Conservation (phyloP, 257 asterid species). For the Nicotiana tabacum region DNA sequence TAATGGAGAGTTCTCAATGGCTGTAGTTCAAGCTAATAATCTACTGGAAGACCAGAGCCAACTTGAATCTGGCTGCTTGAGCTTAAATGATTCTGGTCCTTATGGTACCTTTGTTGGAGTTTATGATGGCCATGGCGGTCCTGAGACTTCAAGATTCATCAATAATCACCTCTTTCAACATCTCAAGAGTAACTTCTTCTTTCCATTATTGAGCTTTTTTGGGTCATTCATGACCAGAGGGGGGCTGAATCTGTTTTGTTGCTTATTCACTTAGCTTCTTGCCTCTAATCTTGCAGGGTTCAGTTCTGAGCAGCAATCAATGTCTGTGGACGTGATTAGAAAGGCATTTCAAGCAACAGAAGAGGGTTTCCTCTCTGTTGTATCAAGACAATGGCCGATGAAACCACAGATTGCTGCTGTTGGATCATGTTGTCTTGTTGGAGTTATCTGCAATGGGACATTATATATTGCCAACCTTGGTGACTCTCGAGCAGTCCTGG, state of each 20-base stretch:
- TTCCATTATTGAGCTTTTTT: background rate
- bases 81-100: slow-evolving; percentile 51
- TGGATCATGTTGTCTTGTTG: no score
- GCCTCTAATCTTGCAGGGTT: slow-evolving; percentile 31
- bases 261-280: background rate
- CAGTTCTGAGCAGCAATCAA: slow-evolving; percentile 44
- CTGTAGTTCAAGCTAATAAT: slow-evolving; percentile 72
- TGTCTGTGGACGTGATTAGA: slow-evolving; percentile 44
- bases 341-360: no score
- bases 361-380: slow-evolving; percentile 37
- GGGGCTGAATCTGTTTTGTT: background rate
- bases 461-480: slow-evolving; percentile 61
- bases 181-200: slow-evolving; percentile 49
- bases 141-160: slow-evolving; percentile 58
- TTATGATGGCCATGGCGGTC: slow-evolving; percentile 78
- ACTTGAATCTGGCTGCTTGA: slow-evolving; percentile 56
- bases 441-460: slow-evolving; percentile 34
- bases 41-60: slow-evolving; percentile 71
- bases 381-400: slow-evolving; percentile 45
- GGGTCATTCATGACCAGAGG: background rate
- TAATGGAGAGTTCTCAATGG: slow-evolving; percentile 70
- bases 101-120: slow-evolving; percentile 59
- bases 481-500: slow-evolving; percentile 64
- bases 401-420: slow-evolving; percentile 49
- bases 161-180: slow-evolving; percentile 51